These are phyloP conservation scores for Pyrus bretschneideri DNA, from an alignment of 306 rosid genomes.

Conservation along the genomic window DNA sequence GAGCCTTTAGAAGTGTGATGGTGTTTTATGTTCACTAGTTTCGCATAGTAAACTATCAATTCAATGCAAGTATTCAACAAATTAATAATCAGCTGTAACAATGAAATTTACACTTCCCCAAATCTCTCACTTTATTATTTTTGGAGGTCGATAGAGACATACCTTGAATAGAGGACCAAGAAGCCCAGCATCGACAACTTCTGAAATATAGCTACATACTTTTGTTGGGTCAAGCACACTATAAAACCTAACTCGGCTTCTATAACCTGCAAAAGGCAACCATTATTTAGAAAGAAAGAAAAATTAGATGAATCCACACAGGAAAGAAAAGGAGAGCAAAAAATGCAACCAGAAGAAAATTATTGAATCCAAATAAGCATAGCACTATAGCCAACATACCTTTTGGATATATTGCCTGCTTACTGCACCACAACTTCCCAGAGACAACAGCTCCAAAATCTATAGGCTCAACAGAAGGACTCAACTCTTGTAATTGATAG, in stretches of 20 bases:
- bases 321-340: background rate
- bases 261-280: slow-evolving; percentile 57
- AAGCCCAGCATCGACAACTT: slow-evolving; percentile 80
- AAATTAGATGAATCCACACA: slow-evolving; percentile 3
- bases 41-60: background rate
- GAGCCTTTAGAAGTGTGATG: background rate
- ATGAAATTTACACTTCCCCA: background rate
- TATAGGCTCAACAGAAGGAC: slow-evolving; percentile 42
- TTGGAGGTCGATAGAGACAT: slow-evolving; percentile 9
- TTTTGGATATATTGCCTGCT: slow-evolving; percentile 69
- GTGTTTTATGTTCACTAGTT: background rate
- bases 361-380: slow-evolving; percentile 3
- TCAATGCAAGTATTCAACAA: background rate
- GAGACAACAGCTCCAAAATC: slow-evolving; percentile 52
- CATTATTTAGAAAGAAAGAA: background rate
- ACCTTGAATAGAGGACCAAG: slow-evolving; percentile 94
- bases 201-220: slow-evolving; percentile 59
- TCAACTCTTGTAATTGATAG: slow-evolving; percentile 20
- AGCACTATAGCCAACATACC: slow-evolving; percentile 37
- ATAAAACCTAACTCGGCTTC: slow-evolving; percentile 58
- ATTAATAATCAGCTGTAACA: background rate
- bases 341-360: background rate
- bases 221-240: slow-evolving; percentile 60
- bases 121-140: background rate
- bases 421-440: slow-evolving; percentile 74